Base-by-base conservation (phyloP, 2,329 filamentous ascomycete species). In the Pyrenochaeta sp. region DNA sequence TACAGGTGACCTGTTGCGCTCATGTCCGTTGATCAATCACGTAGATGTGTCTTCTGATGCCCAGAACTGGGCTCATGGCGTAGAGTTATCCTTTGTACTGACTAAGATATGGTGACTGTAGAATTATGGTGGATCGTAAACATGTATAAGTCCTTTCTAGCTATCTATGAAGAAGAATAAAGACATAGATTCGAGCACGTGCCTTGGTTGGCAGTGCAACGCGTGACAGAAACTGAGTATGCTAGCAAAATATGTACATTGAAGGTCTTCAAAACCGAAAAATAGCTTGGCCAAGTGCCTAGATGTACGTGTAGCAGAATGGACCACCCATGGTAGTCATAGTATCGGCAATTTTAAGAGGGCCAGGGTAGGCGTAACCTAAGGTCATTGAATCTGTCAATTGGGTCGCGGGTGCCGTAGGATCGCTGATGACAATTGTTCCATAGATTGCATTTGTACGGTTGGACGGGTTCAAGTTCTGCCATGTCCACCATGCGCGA, bases 401-500 rank as follows among this genome's bases (percentile, higher is more conserved):
- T n/a, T 78, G 81, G 29, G 78, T 76, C 43, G 78, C 77, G 2
- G 76, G 59, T 14, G 77, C 78, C 2, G 77, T 71, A 2, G 79
- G 78, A 33, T 79, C 69, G 17, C 77, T 74, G 2, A 80, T 79
- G 7, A 66, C 69, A n/a, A 75, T 80, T 2, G 79, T 80, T 21
- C 68, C 71, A 35, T 69, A 66, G 52, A 82, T 77, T 27, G 67
- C 68, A 36, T 72, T 68, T 40, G 73, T 72, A 11, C 80, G 73
- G 21, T 69, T 61, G 29, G 66, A 56, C 31, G 69, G 69, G 50
- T 79, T 71, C 42, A 78, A 59, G 51, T 78, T 79, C 64, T 83
- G 80, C 80, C 80, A 83, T 32, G 78, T 79, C 78, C 78, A 81
- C 75, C 76, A 83, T 0, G 76, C 64, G 6, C 79, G 75, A 56